These are phyloP conservation scores for Aspergillus aculeatinus DNA, from an alignment of 2,329 filamentous ascomycete species.

Conservation along the genomic window DNA sequence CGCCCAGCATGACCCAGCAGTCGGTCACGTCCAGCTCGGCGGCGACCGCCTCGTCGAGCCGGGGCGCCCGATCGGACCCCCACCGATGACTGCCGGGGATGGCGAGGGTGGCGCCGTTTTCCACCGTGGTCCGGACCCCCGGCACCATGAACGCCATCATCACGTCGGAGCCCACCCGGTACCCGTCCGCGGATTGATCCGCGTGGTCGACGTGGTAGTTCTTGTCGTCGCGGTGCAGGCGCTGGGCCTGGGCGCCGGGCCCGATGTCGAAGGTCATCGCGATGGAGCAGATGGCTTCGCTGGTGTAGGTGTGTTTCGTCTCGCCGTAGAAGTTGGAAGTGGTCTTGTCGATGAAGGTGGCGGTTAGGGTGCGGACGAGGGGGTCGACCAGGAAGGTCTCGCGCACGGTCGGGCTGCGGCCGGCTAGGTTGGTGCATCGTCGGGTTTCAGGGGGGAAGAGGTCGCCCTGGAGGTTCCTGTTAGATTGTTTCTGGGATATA, in stretches of 20 bases:
- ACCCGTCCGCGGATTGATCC: conserved; percentile 10
- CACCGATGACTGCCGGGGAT: conserved; percentile 14
- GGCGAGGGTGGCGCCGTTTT: conserved; percentile 12
- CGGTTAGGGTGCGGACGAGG: conserved; percentile 18
- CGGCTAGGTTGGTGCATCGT: conserved; percentile 16
- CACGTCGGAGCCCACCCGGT: conserved; percentile 11
- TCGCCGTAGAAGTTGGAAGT: conserved; percentile 29
- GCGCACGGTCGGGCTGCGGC: conserved; percentile 13
- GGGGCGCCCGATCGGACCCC: conserved; percentile 10
- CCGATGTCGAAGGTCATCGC: conserved; percentile 22
- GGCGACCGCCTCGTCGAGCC: conserved; percentile 1
- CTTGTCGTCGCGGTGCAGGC: conserved; percentile 16
- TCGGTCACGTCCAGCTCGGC: conserved; percentile 13
- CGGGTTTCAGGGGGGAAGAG: conserved; percentile 17
- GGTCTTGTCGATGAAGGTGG: conserved; percentile 27
- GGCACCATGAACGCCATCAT: conserved; percentile 15
- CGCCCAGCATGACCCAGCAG: conserved; percentile 14
- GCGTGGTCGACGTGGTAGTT: conserved; percentile 16
- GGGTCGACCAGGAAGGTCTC: conserved; percentile 13
- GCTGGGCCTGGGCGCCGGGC: conserved; percentile 14
- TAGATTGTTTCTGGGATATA: background rate
- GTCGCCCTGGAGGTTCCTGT: conserved; percentile 8
- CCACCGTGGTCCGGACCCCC: conserved; percentile 10
- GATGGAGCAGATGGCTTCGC: conserved; percentile 25
- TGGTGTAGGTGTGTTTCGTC: conserved; percentile 29